Evolutionary conservation across 176 grass and related monocot genomes (phyloP).

Genomic region (Zoysia japonica): DNA sequence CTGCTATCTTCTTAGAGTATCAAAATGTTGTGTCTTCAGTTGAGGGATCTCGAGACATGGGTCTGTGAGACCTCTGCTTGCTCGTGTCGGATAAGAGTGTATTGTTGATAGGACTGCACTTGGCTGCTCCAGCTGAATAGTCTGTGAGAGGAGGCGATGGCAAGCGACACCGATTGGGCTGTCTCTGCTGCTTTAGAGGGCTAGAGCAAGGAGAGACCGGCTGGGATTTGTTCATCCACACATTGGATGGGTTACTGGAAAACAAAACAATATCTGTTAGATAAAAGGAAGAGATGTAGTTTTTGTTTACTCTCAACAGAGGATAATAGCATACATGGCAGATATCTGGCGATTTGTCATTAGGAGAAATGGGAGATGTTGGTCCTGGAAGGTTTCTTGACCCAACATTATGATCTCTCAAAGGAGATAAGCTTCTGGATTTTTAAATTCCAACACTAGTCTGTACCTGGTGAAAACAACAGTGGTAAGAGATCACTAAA

Average conservation of each 20-base stretch:
- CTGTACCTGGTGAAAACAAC: slow-evolving; percentile 40
- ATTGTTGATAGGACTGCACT: slow-evolving; percentile 76
- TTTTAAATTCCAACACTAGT: slow-evolving; percentile 36
- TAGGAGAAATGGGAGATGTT: slow-evolving; percentile 45
- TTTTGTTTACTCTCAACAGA: background rate
- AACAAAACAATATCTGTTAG: background rate
- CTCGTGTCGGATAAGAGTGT: slow-evolving; percentile 55
- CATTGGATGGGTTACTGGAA: slow-evolving; percentile 53
- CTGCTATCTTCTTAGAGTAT: slow-evolving; percentile 72
- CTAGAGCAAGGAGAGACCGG: slow-evolving; percentile 88
- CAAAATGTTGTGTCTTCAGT: slow-evolving; percentile 45
- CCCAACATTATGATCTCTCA: slow-evolving; percentile 50
- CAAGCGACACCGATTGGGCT: slow-evolving; percentile 76
- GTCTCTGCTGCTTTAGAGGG: slow-evolving; percentile 63
- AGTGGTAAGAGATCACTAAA: slow-evolving; percentile 24
- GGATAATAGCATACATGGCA: slow-evolving; percentile 45
- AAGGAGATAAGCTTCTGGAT: slow-evolving; percentile 78
- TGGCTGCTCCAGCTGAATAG: slow-evolving; percentile 80
- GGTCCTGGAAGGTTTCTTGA: slow-evolving; percentile 46
- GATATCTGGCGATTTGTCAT: slow-evolving; percentile 42
- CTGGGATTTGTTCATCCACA: slow-evolving; percentile 71
- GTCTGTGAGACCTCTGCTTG: slow-evolving; percentile 48
- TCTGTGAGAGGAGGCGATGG: slow-evolving; percentile 85
- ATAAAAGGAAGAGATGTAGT: slow-evolving; percentile 15
- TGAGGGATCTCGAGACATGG: slow-evolving; percentile 52